Evolutionary conservation across 257 asterid genomes (phyloP).

Genomic region (Jaltomata sinuosa): DNA sequence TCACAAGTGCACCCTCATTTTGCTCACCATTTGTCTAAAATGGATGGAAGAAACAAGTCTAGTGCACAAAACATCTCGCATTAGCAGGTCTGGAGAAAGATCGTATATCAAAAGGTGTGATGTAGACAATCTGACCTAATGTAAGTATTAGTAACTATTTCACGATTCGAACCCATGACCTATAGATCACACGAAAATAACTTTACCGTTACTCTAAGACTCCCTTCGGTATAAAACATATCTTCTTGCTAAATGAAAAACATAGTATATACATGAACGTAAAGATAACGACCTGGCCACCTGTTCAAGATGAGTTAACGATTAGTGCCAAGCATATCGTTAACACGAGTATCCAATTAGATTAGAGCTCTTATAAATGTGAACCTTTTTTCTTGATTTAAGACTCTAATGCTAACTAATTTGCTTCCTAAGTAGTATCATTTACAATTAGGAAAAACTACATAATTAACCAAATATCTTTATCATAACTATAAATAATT

Average conservation of each 20-base stretch:
- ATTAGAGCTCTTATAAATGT: not conserved
- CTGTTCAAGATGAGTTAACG: not conserved
- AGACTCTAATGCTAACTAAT: not conserved
- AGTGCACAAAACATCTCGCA: not conserved
- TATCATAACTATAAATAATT: too few relatives aligned
- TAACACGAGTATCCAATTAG: not conserved
- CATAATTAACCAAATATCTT: too few relatives aligned
- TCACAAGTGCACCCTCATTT: not conserved
- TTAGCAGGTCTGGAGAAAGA: not conserved
- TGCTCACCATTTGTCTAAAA: not conserved
- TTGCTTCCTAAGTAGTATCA: too few relatives aligned
- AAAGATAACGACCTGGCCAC: not conserved
- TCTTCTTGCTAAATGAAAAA: too few relatives aligned
- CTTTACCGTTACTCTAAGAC: too few relatives aligned
- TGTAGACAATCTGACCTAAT: not conserved
- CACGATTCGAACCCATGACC: fast-evolving
- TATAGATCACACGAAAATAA: too few relatives aligned
- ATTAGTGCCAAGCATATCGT: not conserved
- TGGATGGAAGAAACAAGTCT: not conserved
- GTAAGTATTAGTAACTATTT: fast-evolving
- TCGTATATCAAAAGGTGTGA: not conserved
- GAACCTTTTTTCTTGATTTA: not conserved
- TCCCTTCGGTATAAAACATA: too few relatives aligned
- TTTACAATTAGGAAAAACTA: too few relatives aligned
- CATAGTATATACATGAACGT: too few relatives aligned